Conservation (phyloP, 2,329 filamentous ascomycete genomes). For the Pseudogymnoascus destructans region DNA sequence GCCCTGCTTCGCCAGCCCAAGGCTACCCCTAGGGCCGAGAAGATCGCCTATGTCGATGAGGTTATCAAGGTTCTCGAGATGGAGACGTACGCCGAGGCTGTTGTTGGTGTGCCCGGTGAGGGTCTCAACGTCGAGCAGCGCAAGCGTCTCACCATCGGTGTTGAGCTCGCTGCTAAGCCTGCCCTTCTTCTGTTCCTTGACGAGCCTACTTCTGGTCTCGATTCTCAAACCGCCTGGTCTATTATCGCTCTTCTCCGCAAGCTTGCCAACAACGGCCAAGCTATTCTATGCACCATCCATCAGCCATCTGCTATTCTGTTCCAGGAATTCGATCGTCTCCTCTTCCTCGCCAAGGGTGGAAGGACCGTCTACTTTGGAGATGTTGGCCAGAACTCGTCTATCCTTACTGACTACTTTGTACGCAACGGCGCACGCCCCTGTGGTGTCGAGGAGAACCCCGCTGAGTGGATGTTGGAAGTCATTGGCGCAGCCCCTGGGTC, state of each 20-base stretch:
- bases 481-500: slow-evolving; percentile 45
- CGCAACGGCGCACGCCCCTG: slow-evolving; percentile 53
- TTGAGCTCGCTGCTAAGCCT: slow-evolving; percentile 86
- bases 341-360: slow-evolving; percentile 66
- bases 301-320: slow-evolving; percentile 94
- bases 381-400: slow-evolving; percentile 57
- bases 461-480: slow-evolving; percentile 62
- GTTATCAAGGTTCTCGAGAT: slow-evolving; percentile 86
- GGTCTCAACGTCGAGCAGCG: slow-evolving; percentile 62
- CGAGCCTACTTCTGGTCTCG: slow-evolving; percentile 87
- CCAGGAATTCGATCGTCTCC: slow-evolving; percentile 72
- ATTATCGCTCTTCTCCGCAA: slow-evolving; percentile 83
- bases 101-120: slow-evolving; percentile 83
- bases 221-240: slow-evolving; percentile 86
- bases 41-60: slow-evolving; percentile 76
- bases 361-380: slow-evolving; percentile 72
- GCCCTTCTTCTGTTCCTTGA: slow-evolving; percentile 83
- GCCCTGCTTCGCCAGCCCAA: slow-evolving; percentile 74
- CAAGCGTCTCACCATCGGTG: slow-evolving; percentile 79
- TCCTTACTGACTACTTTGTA: slow-evolving; percentile 64
- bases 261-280: slow-evolving; percentile 76
- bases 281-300: slow-evolving; percentile 94
- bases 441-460: slow-evolving; percentile 59
- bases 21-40: slow-evolving; percentile 58
- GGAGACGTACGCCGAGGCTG: slow-evolving; percentile 77